Conservation (phyloP, 2,329 filamentous ascomycete genomes). For the Grosmannia clavigera region DNA sequence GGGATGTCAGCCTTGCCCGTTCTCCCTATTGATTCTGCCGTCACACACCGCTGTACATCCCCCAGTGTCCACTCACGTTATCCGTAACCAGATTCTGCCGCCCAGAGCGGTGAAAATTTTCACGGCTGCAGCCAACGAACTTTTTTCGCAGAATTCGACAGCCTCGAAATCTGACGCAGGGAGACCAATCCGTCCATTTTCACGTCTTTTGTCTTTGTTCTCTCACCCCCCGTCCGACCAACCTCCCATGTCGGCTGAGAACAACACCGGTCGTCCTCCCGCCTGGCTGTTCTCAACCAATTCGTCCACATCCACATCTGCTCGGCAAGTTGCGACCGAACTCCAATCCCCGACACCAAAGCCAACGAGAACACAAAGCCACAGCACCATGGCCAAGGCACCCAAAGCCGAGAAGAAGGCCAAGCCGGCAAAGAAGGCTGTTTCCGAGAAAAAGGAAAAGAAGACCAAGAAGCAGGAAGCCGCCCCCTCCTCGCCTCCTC, state of each 20-base stretch:
- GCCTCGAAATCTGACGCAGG: neutral
- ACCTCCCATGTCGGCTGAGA: conserved; percentile 1
- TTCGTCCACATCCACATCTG: neutral
- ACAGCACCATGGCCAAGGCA: conserved; percentile 7
- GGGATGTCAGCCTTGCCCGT: neutral
- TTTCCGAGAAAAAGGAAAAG: conserved; percentile 7
- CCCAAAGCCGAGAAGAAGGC: conserved; percentile 8
- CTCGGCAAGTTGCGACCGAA: neutral
- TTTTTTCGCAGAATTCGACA: neutral
- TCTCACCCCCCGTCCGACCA: no score
- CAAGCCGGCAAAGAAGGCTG: conserved; percentile 12
- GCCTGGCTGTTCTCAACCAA: conserved; percentile 13
- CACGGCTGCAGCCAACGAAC: neutral
- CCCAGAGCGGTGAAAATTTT: neutral
- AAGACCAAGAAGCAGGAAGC: conserved; percentile 8
- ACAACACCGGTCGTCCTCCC: conserved; percentile 2
- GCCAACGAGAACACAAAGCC: neutral
- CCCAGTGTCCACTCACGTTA: neutral
- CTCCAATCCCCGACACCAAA: neutral
- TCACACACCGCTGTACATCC: neutral
- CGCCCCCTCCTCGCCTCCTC: conserved; percentile 27
- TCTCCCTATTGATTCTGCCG: neutral
- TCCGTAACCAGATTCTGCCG: neutral
- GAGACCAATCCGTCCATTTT: neutral
- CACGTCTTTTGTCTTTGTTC: neutral